These are phyloP conservation scores for Cicer bijugum DNA, from an alignment of 306 rosid genomes.

Conservation along the genomic window DNA sequence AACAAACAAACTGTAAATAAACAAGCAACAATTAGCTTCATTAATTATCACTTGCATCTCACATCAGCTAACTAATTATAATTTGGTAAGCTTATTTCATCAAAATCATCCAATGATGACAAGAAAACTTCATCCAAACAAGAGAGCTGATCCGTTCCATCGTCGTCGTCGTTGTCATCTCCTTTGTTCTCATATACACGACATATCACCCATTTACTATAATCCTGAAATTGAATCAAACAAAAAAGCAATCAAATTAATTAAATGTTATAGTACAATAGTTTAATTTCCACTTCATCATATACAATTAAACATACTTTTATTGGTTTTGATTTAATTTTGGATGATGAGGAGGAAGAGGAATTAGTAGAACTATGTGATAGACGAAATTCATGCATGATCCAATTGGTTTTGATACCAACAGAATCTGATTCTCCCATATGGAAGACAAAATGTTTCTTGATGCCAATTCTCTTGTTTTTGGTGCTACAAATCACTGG, in stretches of 20 bases:
- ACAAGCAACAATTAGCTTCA: conserved; percentile 35
- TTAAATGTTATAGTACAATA: not conserved
- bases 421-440: conserved; percentile 59
- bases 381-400: conserved; percentile 86
- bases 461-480: conserved; percentile 66
- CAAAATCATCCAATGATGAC: conserved; percentile 85
- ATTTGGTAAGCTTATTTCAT: conserved; percentile 88
- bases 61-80: conserved; percentile 33
- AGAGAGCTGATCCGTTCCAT: conserved; percentile 71
- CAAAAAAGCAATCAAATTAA: not conserved
- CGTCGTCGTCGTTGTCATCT: conserved; percentile 50
- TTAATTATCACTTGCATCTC: conserved; percentile 36
- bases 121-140: conserved; percentile 97
- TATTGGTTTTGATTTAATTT: conserved; percentile 64
- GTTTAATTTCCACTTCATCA: not conserved
- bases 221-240: conserved; percentile 54
- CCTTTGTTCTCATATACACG: conserved; percentile 62
- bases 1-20: conserved; percentile 36
- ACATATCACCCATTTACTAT: conserved; percentile 78
- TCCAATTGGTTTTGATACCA: conserved; percentile 77
- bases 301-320: conserved; percentile 46
- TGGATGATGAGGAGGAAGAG: conserved; percentile 73
- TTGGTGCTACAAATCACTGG: conserved; percentile 56
- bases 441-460: conserved; percentile 66
- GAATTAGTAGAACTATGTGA: conserved; percentile 48